Percentiles rank a stretch among this genome's conserved stretches.
These are phyloP conservation scores for Ceratocystis ficicola DNA, from an alignment of 2,329 filamentous ascomycete genomes.

Conservation along the genomic window DNA sequence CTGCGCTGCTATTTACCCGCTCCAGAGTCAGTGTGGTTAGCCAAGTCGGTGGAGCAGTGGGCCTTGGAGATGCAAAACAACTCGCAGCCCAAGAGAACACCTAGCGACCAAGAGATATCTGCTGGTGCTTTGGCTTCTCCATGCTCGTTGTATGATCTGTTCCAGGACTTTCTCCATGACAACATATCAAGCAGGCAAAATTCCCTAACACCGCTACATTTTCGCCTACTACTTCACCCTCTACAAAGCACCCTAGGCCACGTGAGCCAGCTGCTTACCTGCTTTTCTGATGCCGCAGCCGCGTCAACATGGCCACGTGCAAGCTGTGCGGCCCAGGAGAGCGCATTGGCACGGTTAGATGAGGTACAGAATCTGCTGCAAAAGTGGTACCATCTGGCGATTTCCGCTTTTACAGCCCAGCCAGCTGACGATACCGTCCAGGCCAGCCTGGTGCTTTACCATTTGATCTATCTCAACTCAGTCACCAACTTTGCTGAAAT, in stretches of 20 bases:
- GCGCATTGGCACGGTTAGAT: conserved; percentile 42
- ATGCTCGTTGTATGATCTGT: conserved; percentile 49
- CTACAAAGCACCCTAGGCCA: conserved; percentile 54
- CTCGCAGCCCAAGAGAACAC: conserved; percentile 36
- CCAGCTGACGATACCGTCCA: conserved; percentile 47
- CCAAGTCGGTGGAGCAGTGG: conserved; percentile 48
- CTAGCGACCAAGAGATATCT: background rate
- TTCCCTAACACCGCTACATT: conserved; percentile 40
- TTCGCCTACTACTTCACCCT: conserved; percentile 57
- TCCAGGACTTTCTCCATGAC: conserved; percentile 55
- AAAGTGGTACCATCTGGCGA: conserved; percentile 55
- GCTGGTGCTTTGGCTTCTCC: conserved; percentile 31
- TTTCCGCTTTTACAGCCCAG: conserved; percentile 43
- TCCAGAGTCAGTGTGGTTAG: conserved; percentile 50
- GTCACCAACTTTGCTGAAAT: conserved; percentile 56
- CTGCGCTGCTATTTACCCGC: conserved; percentile 52
- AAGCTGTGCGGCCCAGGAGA: conserved; percentile 33
- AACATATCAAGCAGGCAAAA: conserved; percentile 41
- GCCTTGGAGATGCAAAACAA: conserved; percentile 45
- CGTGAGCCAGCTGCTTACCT: conserved; percentile 51
- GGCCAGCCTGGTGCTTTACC: conserved; percentile 56
- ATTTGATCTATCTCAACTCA: conserved; percentile 57
- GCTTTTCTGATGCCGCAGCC: conserved; percentile 50
- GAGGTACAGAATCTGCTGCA: conserved; percentile 53
- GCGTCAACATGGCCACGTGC: conserved; percentile 3